Percentiles rank a stretch among this genome's conserved stretches.
Conservation (phyloP, 352 stramenopile species). For the Globisporangium abappressorium region DNA sequence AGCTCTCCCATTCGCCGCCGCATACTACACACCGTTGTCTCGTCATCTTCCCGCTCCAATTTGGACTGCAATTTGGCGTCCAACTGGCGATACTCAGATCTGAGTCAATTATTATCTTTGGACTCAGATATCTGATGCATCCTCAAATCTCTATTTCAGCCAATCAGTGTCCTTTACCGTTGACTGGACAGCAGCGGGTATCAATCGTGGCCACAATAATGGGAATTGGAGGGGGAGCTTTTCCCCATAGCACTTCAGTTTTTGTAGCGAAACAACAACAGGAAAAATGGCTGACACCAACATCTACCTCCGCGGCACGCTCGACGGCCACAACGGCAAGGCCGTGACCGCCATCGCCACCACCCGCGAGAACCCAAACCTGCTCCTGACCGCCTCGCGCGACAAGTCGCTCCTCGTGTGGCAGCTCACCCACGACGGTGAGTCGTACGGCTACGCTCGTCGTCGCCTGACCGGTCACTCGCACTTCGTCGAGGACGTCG, state of each 20-base stretch:
- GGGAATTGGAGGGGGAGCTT: background rate
- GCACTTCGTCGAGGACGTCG: conserved; percentile 99
- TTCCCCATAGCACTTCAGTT: conserved; percentile 13
- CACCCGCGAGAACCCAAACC: conserved; percentile 98
- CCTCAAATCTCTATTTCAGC: background rate
- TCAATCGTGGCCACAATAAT: background rate
- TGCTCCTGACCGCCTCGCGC: conserved; percentile 97
- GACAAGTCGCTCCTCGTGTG: conserved; percentile 95
- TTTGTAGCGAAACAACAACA: conserved; percentile 21
- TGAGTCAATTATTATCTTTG: background rate
- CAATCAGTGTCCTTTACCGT: background rate
- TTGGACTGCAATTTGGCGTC: background rate
- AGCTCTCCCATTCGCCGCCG: too few relatives aligned
- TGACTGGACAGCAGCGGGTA: conserved; percentile 15
- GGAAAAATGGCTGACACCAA: conserved; percentile 69
- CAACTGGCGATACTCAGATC: background rate
- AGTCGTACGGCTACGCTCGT: conserved; percentile 98
- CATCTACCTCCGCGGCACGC: conserved; percentile 86
- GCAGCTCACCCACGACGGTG: conserved; percentile 92
- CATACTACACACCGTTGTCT: background rate
- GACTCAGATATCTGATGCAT: background rate
- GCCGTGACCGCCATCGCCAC: conserved; percentile 95
- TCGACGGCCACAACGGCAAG: conserved; percentile 89
- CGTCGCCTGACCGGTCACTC: conserved; percentile 97
- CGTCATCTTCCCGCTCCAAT: background rate